Conservation (phyloP, 306 rosid genomes). For the Sesbania bispinosa region DNA sequence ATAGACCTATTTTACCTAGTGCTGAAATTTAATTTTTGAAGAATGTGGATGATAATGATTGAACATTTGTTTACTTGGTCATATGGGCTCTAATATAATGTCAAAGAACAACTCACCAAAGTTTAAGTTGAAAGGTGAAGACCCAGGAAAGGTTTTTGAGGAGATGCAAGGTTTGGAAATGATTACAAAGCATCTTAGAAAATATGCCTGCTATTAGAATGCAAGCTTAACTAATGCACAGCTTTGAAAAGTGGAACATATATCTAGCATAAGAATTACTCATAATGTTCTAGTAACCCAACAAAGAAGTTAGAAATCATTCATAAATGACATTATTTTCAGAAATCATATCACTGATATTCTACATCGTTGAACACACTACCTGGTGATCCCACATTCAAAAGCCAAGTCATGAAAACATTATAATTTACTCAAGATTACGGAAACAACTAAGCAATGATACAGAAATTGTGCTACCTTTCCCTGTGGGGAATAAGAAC, state of each 20-base stretch:
- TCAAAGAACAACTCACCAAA: neutral
- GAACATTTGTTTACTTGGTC: neutral
- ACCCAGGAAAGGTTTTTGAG: neutral
- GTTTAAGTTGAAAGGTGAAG: neutral
- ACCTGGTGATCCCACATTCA: neutral
- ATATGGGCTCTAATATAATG: no score
- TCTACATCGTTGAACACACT: neutral
- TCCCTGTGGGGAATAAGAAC: constrained; percentile 88
- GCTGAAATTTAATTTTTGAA: neutral
- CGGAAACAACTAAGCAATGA: constrained; percentile 11
- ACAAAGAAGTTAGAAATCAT: neutral
- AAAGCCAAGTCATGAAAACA: constrained; percentile 5
- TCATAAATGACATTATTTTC: neutral
- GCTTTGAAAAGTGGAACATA: neutral
- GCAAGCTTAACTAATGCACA: neutral
- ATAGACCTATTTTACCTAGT: neutral
- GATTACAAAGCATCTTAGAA: neutral
- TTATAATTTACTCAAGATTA: neutral
- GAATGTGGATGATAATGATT: neutral
- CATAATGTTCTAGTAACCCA: neutral
- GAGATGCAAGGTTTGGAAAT: no score
- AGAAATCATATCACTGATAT: constrained; percentile 2
- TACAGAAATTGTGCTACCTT: constrained; percentile 44
- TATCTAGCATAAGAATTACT: neutral
- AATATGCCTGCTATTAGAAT: neutral